These are phyloP conservation scores for Plasmodium vivax DNA, from an alignment of 169 alveolate species.

Conservation along the genomic window DNA sequence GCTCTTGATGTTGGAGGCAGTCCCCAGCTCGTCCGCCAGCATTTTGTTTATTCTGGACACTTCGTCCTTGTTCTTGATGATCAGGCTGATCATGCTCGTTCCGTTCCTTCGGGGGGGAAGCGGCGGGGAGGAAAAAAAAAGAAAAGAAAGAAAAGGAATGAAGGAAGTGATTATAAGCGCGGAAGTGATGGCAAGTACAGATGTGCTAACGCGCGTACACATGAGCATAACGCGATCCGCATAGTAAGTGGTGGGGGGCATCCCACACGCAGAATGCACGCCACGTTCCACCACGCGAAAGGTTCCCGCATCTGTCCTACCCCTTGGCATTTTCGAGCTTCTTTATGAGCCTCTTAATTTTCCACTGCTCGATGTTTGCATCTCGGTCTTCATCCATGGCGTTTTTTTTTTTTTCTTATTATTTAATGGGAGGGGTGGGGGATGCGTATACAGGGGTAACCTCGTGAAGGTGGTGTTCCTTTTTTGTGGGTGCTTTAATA, in stretches of 20 bases:
- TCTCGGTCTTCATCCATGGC: slow-evolving; percentile 80
- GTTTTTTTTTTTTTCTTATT: not conserved
- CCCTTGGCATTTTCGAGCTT: slow-evolving; percentile 94
- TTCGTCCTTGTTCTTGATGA: slow-evolving; percentile 97
- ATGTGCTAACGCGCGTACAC: too few species aligned
- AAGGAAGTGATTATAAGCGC: too few species aligned
- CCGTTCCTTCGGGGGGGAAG: slow-evolving; percentile 87
- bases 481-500: not conserved
- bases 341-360: slow-evolving; percentile 92
- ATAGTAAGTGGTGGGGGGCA: not conserved
- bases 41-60: slow-evolving; percentile 93
- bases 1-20: slow-evolving; percentile 98
- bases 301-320: slow-evolving; percentile 41
- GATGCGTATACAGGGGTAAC: not conserved
- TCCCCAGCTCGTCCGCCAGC: slow-evolving; percentile 96
- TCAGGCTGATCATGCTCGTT: slow-evolving; percentile 97
- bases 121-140: not conserved
- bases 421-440: not conserved
- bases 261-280: not conserved
- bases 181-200: too few species aligned
- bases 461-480: not conserved
- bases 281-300: not conserved
- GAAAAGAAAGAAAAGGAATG: too few species aligned
- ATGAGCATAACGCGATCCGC: too few species aligned
- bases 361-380: slow-evolving; percentile 94